phyloP scores from a whole-genome alignment of 2,329 filamentous ascomycete species.

The Stagonosporopsis rhizophila region DNA sequence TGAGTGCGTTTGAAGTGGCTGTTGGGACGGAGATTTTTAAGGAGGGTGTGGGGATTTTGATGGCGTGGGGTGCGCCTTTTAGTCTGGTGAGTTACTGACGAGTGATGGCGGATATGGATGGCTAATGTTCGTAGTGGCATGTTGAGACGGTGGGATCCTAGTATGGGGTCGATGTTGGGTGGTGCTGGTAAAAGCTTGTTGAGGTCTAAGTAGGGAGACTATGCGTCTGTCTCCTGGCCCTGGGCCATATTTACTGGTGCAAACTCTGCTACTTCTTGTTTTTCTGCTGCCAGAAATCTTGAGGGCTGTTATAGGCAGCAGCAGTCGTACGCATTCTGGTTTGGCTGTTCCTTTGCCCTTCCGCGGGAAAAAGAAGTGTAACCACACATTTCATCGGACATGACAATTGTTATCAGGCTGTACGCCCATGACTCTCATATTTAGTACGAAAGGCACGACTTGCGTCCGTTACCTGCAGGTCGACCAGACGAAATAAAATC shows the following conservation, averaged over 20 bases:
- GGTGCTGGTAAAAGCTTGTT: too few species aligned
- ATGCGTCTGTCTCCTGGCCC: constrained; percentile 60
- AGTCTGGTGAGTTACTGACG: not conserved
- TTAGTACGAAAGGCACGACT: too few species aligned
- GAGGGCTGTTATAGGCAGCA: not conserved
- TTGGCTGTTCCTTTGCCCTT: not conserved
- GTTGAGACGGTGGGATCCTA: not conserved
- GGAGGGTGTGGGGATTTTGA: not conserved
- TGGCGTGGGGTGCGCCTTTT: constrained; percentile 5
- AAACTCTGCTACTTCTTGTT: constrained; percentile 43
- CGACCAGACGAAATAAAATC: too few species aligned
- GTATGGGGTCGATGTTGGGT: not conserved
- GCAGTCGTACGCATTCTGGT: not conserved
- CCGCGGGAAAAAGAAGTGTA: too few species aligned
- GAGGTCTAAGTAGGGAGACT: too few species aligned
- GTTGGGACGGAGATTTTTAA: not conserved
- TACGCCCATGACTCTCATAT: too few species aligned
- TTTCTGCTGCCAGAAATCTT: not conserved
- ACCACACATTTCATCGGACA: too few species aligned
- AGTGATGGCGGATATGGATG: not conserved
- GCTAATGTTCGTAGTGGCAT: not conserved
- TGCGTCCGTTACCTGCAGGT: too few species aligned
- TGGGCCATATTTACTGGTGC: constrained; percentile 55
- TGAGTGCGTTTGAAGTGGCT: not conserved
- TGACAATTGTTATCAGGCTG: too few species aligned